phyloP scores from a whole-genome alignment of 441 rosid species.

The Daphne laureola region DNA sequence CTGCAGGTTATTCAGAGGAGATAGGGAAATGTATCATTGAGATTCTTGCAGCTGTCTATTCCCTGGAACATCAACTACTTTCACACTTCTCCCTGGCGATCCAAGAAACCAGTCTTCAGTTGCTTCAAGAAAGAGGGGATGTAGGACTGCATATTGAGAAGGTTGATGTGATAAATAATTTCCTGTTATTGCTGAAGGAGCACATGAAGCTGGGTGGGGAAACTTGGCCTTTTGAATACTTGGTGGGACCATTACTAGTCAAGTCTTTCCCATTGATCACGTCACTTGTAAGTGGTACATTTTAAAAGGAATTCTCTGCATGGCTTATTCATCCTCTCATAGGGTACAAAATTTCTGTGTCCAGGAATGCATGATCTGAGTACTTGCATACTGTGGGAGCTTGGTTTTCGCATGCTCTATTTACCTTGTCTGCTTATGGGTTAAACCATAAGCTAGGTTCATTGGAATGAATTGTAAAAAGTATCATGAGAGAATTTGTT shows the following conservation, averaged over 20 bases:
- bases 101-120: slow-evolving; percentile 43
- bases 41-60: slow-evolving; percentile 59
- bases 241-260: slow-evolving; percentile 70
- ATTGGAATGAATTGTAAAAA: no score
- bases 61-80: slow-evolving; percentile 48
- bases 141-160: slow-evolving; percentile 30
- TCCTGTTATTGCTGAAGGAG: slow-evolving; percentile 47
- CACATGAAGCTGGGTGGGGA: slow-evolving; percentile 46
- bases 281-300: slow-evolving; percentile 61
- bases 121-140: slow-evolving; percentile 42
- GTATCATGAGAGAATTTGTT: no score
- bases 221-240: slow-evolving; percentile 62
- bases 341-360: slow-evolving; percentile 2
- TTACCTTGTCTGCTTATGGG: no score
- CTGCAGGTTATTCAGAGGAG: slow-evolving; percentile 44
- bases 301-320: not conserved
- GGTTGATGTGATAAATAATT: slow-evolving; percentile 44
- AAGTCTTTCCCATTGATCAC: slow-evolving; percentile 59
- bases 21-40: slow-evolving; percentile 77
- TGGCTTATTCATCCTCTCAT: slow-evolving; percentile 1
- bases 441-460: no score
- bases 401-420: no score
- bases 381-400: not conserved
- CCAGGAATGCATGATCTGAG: slow-evolving; percentile 3
- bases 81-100: slow-evolving; percentile 44